Evolutionary conservation across 192 early-diverging fungal species (phyloP), one percentile per base, ranked within the genome.

Genomic region (Bifiguratus adelaidae): DNA sequence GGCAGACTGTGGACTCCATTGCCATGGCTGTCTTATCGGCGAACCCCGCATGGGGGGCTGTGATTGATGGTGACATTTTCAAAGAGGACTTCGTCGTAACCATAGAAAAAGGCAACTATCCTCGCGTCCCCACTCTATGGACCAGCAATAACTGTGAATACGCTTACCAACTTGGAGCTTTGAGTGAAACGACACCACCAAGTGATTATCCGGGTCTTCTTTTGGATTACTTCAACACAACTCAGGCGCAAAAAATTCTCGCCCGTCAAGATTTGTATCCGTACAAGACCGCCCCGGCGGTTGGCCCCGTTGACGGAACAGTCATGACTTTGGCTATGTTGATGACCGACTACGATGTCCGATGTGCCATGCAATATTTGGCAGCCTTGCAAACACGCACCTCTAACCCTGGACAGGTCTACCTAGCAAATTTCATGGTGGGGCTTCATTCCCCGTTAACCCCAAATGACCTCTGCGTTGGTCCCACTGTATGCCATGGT

Each of bases 321-420:
- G 36, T 38, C 36, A 20, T 38, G 36, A 38, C 36, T 38, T 38
- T 38, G 36, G 36, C 36, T 38, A 38, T 38, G 36, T 20, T 38
- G 36, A 38, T 38, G 36, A 38, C 36, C 13, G 36, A 38, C 21
- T 38, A 38, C 21, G 36, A 38, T 38, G 36, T 38, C 15, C 36
- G 36, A 38, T 38, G 36, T 38, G 36, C 36, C 15, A 38, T 38
- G 36, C 36, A 38, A 38, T 38, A 38, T 38, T 38, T 38, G 36
- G 36, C 36, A 38, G 36, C 36, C 13, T 38, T 38, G 36, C 15
- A n/a, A 38, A 38, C 36, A 38, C 15, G 21, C 36, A 38, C 36
- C 21, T 38, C 36, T 38, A 38, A 38, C 36, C 36, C 36, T 20
- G 36, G 36, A 38, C 36, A 38, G 15, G 36, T 38, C 21, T 38